Evolutionary conservation across 805 yeast species (phyloP).

Genomic region (Kuraishia floccosa): DNA sequence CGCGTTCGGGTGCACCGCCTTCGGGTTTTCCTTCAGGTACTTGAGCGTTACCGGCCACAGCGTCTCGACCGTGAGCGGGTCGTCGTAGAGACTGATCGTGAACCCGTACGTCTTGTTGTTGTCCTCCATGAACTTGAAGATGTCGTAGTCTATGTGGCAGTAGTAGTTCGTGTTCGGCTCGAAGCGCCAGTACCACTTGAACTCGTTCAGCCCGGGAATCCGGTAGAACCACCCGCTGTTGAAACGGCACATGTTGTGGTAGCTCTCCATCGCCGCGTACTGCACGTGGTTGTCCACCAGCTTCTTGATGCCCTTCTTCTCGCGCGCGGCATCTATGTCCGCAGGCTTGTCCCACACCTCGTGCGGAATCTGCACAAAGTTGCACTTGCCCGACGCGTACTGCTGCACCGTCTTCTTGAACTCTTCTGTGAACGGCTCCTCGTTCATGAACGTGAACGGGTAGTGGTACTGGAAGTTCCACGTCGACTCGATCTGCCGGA

Average conservation of each 20-base stretch:
- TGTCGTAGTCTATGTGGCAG: constrained; percentile 64
- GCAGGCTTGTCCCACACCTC: constrained; percentile 39
- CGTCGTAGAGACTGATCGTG: constrained; percentile 60
- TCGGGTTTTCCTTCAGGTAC: constrained; percentile 46
- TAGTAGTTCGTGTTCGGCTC: constrained; percentile 67
- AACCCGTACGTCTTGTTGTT: constrained; percentile 69
- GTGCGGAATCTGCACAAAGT: constrained; percentile 41
- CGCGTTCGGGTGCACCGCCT: constrained; percentile 46
- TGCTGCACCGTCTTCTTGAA: constrained; percentile 45
- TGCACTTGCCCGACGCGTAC: constrained; percentile 31
- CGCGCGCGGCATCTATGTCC: constrained; percentile 26
- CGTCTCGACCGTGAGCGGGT: constrained; percentile 50
- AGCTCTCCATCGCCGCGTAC: constrained; percentile 50
- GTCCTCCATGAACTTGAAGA: constrained; percentile 62
- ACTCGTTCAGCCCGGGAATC: constrained; percentile 47
- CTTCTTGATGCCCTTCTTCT: constrained; percentile 23
- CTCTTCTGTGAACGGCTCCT: constrained; percentile 68
- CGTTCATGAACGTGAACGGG: constrained; percentile 91
- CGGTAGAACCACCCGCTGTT: constrained; percentile 59
- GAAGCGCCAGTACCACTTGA: constrained; percentile 69
- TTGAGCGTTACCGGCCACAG: constrained; percentile 64
- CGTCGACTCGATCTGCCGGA: constrained; percentile 48
- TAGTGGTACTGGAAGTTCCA: constrained; percentile 75
- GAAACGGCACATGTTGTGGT: constrained; percentile 81
- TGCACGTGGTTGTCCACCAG: constrained; percentile 34